phyloP scores from a whole-genome alignment of 2,329 filamentous ascomycete genomes.

The Verticillium longisporum region DNA sequence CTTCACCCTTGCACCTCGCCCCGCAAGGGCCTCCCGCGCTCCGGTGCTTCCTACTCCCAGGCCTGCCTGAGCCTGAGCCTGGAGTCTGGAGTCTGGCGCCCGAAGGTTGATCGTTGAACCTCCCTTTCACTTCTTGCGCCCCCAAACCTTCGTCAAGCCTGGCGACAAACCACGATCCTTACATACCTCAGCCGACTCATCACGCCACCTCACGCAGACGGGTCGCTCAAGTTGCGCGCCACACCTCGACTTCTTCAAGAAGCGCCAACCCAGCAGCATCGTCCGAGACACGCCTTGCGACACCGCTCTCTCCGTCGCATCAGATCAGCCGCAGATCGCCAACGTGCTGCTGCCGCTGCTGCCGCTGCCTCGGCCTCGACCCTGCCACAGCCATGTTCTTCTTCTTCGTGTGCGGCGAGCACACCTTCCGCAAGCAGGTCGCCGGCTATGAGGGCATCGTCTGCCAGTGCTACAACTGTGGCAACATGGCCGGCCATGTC shows the following conservation, averaged over 20 bases:
- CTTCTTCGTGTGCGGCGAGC: conserved; percentile 55
- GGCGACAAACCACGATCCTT: background rate
- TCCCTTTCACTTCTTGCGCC: background rate
- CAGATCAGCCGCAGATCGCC: background rate
- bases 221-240: background rate
- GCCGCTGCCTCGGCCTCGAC: too few species aligned
- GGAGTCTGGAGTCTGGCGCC: too few species aligned
- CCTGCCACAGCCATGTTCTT: conserved; percentile 42
- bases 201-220: background rate
- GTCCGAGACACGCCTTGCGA: too few species aligned
- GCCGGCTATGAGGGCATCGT: conserved; percentile 54
- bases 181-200: background rate
- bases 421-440: conserved; percentile 53
- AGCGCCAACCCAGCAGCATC: background rate
- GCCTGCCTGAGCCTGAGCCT: too few species aligned
- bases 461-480: conserved; percentile 61
- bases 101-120: background rate
- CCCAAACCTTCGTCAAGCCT: background rate
- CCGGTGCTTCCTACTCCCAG: background rate
- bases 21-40: background rate
- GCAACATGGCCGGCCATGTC: conserved; percentile 55
- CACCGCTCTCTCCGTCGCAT: background rate
- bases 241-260: background rate
- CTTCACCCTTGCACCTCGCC: background rate
- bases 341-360: too few species aligned